phyloP scores from a whole-genome alignment of 805 yeast species.

The Scheffersomyces lignosus region DNA sequence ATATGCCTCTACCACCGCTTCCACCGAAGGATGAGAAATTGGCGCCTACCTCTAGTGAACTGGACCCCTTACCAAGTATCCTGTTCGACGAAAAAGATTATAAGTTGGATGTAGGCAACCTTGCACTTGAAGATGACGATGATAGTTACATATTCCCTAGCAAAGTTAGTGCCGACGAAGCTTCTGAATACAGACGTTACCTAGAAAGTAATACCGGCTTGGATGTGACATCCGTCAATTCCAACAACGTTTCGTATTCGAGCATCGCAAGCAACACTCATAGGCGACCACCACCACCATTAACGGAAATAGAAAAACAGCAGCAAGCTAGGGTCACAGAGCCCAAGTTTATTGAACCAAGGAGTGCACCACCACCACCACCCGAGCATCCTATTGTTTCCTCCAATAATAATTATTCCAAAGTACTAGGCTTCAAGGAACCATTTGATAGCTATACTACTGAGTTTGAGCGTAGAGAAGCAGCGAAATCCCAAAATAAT shows the following conservation, averaged over 20 bases:
- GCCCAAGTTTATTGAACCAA: background rate
- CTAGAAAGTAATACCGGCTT: slow-evolving; percentile 10
- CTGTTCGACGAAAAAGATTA: slow-evolving; percentile 22
- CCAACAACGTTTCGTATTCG: background rate
- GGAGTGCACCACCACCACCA: background rate
- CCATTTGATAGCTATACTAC: slow-evolving; percentile 27
- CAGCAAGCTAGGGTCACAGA: too few relatives aligned
- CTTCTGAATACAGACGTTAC: slow-evolving; percentile 20
- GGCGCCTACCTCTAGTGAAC: slow-evolving; percentile 33
- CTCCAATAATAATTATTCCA: background rate
- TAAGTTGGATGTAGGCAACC: slow-evolving; percentile 11
- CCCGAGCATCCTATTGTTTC: slow-evolving; percentile 11
- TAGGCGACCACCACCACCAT: slow-evolving; percentile 1
- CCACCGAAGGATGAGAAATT: slow-evolving; percentile 18
- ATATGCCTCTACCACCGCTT: slow-evolving; percentile 13
- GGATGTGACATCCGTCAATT: slow-evolving; percentile 6
- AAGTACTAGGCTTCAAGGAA: slow-evolving; percentile 23
- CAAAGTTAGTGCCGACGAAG: slow-evolving; percentile 7
- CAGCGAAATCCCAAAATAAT: slow-evolving; percentile 2
- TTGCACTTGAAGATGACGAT: slow-evolving; percentile 4
- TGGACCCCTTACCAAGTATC: slow-evolving; percentile 24
- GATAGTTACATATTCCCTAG: slow-evolving; percentile 10
- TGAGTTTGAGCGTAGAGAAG: slow-evolving; percentile 15
- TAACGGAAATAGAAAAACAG: too few relatives aligned
- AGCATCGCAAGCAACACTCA: background rate